Evolutionary conservation across 495 filamentous ascomycete species (phyloP).

Genomic region (Penicillium chermesinum): DNA sequence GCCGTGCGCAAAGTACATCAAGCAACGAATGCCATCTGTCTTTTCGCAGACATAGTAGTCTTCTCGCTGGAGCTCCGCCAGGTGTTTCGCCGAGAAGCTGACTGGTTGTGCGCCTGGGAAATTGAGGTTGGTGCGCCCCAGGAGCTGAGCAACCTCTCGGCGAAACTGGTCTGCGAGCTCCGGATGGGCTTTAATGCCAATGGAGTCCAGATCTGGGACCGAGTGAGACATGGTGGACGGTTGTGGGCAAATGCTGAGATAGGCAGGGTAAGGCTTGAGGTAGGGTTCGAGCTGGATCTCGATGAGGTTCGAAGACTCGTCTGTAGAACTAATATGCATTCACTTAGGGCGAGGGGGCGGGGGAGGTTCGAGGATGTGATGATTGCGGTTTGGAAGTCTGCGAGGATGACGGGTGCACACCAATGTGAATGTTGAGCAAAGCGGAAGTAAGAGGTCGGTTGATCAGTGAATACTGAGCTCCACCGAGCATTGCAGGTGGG

Average conservation of each 20-base stretch:
- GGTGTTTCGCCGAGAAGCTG: constrained; percentile 73
- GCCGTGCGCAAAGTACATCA: constrained; percentile 74
- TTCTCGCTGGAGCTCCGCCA: constrained; percentile 66
- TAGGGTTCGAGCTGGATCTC: too few relatives aligned
- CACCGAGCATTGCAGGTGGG: neutral
- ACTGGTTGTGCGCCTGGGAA: constrained; percentile 97
- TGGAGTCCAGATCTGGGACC: constrained; percentile 42
- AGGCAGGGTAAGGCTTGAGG: too few relatives aligned
- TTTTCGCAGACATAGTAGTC: constrained; percentile 99
- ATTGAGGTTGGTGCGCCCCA: constrained; percentile 56
- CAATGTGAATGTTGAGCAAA: neutral
- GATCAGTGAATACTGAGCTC: neutral
- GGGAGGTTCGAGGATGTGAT: neutral
- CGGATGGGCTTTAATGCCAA: constrained; percentile 59
- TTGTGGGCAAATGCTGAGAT: too few relatives aligned
- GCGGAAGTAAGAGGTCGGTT: neutral
- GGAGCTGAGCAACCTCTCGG: constrained; percentile 67
- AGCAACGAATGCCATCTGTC: constrained; percentile 90
- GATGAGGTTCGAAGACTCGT: neutral
- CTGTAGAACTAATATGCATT: neutral
- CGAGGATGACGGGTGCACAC: neutral
- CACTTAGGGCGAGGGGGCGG: neutral
- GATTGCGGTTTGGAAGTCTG: neutral
- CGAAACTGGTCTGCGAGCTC: constrained; percentile 58
- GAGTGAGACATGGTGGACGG: constrained; percentile 40